Evolutionary conservation across 169 alveolate genomes (phyloP).

Genomic region (Babesia microti): DNA sequence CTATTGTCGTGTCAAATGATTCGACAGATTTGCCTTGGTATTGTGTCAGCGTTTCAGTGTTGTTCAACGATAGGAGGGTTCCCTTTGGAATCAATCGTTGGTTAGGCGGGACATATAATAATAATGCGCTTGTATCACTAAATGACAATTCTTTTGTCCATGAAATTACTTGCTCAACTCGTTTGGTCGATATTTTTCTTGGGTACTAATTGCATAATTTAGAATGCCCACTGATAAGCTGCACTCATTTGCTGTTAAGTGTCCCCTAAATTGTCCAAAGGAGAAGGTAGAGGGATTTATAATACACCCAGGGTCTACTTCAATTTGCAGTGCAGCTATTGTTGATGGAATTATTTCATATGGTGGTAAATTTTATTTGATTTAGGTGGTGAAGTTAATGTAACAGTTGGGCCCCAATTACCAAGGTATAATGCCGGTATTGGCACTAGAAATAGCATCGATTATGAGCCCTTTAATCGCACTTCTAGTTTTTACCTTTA

Average conservation of each 20-base stretch:
- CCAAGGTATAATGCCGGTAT: constrained; percentile 49
- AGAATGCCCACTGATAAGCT: constrained; percentile 25
- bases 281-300: constrained; percentile 68
- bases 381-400: constrained; percentile 71
- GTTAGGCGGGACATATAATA: constrained; percentile 69
- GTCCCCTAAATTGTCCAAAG: constrained; percentile 70
- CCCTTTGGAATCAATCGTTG: constrained; percentile 67
- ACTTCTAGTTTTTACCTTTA: too few relatives aligned
- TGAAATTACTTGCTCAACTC: constrained; percentile 44
- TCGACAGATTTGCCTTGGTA: constrained; percentile 73
- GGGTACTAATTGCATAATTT: constrained; percentile 25
- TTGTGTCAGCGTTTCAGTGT: constrained; percentile 62
- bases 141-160: too few relatives aligned
- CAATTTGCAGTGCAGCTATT: constrained; percentile 76
- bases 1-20: constrained; percentile 58
- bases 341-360: constrained; percentile 73
- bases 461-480: constrained; percentile 39
- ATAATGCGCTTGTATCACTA: constrained; percentile 29
- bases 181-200: constrained; percentile 36
- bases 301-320: constrained; percentile 71
- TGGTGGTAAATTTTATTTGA: constrained; percentile 26
- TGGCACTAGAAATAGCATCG: constrained; percentile 11
- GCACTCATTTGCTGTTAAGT: constrained; percentile 59
- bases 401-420: constrained; percentile 59
- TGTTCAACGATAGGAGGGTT: constrained; percentile 46